These are phyloP conservation scores for Prinsepia uniflora DNA, from an alignment of 306 rosid species.

Conservation along the genomic window DNA sequence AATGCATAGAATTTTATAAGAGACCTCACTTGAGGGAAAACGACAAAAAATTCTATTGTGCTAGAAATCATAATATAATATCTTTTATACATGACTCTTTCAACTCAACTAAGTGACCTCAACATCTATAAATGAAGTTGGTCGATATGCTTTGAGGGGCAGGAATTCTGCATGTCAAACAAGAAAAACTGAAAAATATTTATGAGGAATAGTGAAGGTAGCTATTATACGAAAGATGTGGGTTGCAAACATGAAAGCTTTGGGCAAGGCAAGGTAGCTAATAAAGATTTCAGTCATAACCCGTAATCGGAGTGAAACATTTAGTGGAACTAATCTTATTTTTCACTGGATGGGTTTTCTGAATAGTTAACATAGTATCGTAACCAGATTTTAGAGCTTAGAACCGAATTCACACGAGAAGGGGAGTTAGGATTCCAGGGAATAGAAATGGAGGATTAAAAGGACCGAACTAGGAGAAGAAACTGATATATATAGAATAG, in stretches of 20 bases:
- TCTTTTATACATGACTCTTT: neutral
- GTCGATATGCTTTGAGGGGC: neutral
- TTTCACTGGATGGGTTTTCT: too few relatives aligned
- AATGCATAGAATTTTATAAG: neutral
- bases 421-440: too few relatives aligned
- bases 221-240: neutral
- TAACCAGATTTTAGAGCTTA: too few relatives aligned
- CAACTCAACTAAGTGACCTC: neutral
- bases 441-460: too few relatives aligned
- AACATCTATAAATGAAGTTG: neutral
- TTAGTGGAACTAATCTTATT: neutral
- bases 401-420: too few relatives aligned
- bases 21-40: too few relatives aligned
- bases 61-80: neutral
- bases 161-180: neutral
- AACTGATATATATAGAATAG: too few relatives aligned
- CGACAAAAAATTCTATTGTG: neutral
- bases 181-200: neutral
- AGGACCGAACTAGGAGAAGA: too few relatives aligned
- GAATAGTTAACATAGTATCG: too few relatives aligned
- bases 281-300: neutral
- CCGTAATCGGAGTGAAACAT: neutral
- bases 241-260: neutral
- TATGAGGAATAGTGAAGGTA: neutral
- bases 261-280: neutral